phyloP scores from a whole-genome alignment of 139 green algal genomes.

The Chlamydomonas sp. region DNA sequence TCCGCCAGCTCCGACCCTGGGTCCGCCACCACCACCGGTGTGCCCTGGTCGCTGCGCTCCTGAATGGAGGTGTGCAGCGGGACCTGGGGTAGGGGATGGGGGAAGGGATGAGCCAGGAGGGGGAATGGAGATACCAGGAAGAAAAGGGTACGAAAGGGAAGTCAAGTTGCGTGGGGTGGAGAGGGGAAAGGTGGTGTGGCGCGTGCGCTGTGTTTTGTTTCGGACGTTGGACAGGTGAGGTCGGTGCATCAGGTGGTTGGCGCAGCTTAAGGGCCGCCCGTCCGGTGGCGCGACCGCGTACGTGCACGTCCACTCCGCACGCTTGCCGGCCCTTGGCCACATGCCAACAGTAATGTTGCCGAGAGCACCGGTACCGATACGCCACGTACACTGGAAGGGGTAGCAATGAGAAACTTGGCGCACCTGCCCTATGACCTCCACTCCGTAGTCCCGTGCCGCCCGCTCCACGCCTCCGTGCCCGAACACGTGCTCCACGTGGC shows the following conservation, averaged over 20 bases:
- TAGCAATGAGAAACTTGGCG: background rate
- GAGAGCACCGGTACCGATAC: background rate
- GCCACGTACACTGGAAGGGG: background rate
- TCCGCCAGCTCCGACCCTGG: slow-evolving; percentile 45
- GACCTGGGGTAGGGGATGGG: slow-evolving; percentile 59
- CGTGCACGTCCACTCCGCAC: background rate
- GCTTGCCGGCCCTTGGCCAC: background rate
- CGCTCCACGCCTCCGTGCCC: slow-evolving; percentile 76
- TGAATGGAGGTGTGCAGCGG: slow-evolving; percentile 68
- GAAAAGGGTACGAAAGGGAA: background rate
- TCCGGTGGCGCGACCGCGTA: background rate
- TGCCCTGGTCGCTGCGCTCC: slow-evolving; percentile 66
- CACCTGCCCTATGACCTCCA: slow-evolving; percentile 88
- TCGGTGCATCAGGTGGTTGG: background rate
- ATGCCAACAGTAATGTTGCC: background rate
- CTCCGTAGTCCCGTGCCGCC: slow-evolving; percentile 69
- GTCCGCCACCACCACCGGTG: slow-evolving; percentile 68
- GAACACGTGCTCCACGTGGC: slow-evolving; percentile 85
- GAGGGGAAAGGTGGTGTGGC: background rate
- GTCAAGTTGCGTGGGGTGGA: background rate
- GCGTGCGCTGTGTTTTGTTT: background rate
- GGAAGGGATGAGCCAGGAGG: background rate
- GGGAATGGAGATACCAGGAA: background rate
- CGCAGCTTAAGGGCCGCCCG: background rate
- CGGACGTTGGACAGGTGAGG: background rate